phyloP scores from a whole-genome alignment of 1,284 basidiomycete genomes.

The Sparassis latifolia region DNA sequence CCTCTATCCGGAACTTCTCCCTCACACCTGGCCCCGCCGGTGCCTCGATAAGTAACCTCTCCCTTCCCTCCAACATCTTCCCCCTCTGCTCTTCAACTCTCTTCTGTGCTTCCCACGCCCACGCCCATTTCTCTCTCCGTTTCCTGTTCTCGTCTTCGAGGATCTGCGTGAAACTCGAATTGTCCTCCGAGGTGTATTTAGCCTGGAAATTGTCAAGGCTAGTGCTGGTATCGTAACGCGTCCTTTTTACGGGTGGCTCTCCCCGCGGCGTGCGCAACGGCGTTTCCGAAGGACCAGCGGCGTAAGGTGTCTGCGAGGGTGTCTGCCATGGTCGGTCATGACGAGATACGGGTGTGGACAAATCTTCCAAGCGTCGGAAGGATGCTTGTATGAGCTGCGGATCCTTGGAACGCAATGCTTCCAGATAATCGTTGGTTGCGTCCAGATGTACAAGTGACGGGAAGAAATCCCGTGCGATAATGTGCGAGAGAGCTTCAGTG shows the following conservation, averaged over 20 bases:
- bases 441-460: slow-evolving; percentile 85
- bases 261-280: slow-evolving; percentile 42
- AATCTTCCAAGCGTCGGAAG: slow-evolving; percentile 64
- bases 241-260: slow-evolving; percentile 43
- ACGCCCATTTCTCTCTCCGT: slow-evolving; percentile 72
- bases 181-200: slow-evolving; percentile 90
- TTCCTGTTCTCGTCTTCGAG: slow-evolving; percentile 81
- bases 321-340: slow-evolving; percentile 39
- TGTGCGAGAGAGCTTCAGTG: slow-evolving; percentile 83
- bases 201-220: slow-evolving; percentile 84
- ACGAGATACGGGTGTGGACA: slow-evolving; percentile 46
- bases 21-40: slow-evolving; percentile 55
- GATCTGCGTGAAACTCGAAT: slow-evolving; percentile 89
- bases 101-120: slow-evolving; percentile 90
- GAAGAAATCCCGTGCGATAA: slow-evolving; percentile 97
- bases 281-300: slow-evolving; percentile 57
- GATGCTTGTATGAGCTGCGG: slow-evolving; percentile 66
- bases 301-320: slow-evolving; percentile 63
- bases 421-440: slow-evolving; percentile 80
- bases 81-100: slow-evolving; percentile 61
- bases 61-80: slow-evolving; percentile 57
- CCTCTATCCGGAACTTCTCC: slow-evolving; percentile 61
- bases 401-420: slow-evolving; percentile 70
- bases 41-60: slow-evolving; percentile 64
- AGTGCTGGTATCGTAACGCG: slow-evolving; percentile 53